Evolutionary conservation across 1,139 yeast genomes (phyloP), one percentile per base, ranked within the genome.

Genomic region (Sugiyamaella paludigena): DNA sequence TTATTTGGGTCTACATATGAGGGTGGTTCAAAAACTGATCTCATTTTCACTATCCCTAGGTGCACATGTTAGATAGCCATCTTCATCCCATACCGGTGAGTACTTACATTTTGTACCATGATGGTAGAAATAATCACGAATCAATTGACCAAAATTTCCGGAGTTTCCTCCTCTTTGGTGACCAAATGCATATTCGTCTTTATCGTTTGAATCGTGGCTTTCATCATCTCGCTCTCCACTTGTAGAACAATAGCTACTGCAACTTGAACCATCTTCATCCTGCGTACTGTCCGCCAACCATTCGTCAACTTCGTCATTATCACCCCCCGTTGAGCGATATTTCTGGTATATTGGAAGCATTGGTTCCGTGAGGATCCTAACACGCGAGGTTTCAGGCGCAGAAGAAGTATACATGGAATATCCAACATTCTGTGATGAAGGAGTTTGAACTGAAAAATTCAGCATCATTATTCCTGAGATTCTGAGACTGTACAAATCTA

Each of bases 281-380:
- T 8, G 13, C 30, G 10, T 10, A 13, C 16, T 24, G 10, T n/a
- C 33, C 6, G 19, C 30, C 36, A 29, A 12, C 19, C 13, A 15
- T 2, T 42, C 45, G 6, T 42, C 45, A 19, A 11, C 29, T n/a
- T 29, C 36, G 36, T 40, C 43, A 15, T 41, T 45, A 19, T 49
- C 52, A 3, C 36, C 48, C 12, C 31, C 43, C 6, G 43, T 36
- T 29, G 51, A 33, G n/a, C 47, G 30, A 26, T 48, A 48, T 38
- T 47, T 49, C 33, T 47, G 43, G 32, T 49, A 49, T 30, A 49
- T 40, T n/a, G 52, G 52, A 26, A 49, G 29, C 35, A 37, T 30
- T 9, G 48, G 47, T 10, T 43, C 37, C 15, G 47, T 39, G 36
- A 31, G 27, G 16, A 31, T 33, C 7, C 40, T 35, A 11, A 45